phyloP scores from a whole-genome alignment of 2,329 filamentous ascomycete species.

The Aspergillus pseudoglaucus region DNA sequence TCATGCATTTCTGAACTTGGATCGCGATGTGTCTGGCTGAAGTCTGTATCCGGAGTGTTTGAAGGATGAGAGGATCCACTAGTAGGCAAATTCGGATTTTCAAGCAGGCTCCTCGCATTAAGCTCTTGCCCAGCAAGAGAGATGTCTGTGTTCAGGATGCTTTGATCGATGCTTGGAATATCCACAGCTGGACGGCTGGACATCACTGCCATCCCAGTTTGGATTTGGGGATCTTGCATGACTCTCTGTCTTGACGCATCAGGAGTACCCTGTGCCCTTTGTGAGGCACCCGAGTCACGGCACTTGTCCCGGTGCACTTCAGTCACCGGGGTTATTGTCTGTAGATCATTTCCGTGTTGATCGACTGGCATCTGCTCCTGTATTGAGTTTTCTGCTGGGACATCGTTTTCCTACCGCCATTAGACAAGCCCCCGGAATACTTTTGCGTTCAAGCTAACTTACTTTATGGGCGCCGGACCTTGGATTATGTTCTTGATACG shows the following conservation, averaged over 20 bases:
- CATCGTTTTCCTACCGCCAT: neutral
- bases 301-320: neutral
- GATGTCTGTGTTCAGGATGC: neutral
- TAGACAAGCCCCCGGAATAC: neutral
- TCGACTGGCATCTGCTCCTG: neutral
- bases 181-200: neutral
- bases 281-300: neutral
- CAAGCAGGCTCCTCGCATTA: neutral
- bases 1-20: neutral
- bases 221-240: neutral
- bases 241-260: neutral
- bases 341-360: neutral
- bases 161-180: neutral
- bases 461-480: neutral
- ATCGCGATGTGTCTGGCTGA: neutral
- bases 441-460: neutral
- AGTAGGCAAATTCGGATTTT: neutral
- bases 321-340: neutral
- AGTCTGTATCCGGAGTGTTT: neutral
- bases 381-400: neutral
- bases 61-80: neutral
- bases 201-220: neutral
- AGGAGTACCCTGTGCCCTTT: neutral
- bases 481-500: conserved; percentile 24
- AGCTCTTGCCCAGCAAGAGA: neutral